These are phyloP conservation scores for Debaryomyces robertsiae DNA, from an alignment of 1,139 yeast species.

Conservation along the genomic window DNA sequence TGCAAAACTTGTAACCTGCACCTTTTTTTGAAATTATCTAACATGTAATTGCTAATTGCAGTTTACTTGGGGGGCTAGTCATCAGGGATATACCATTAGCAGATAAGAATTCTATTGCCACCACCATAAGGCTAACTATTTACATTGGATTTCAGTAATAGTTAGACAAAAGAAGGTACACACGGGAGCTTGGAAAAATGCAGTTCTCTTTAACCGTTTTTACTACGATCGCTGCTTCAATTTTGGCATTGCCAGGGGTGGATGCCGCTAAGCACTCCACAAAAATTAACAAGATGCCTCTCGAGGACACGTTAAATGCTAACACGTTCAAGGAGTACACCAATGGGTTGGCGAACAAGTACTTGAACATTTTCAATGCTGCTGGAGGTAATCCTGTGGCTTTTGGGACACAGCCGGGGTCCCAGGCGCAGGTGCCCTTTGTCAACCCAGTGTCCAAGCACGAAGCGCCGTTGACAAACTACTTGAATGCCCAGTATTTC, in stretches of 20 bases:
- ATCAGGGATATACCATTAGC: constrained; percentile 2
- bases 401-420: constrained; percentile 33
- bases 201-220: constrained; percentile 36
- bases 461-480: constrained; percentile 85
- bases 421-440: constrained; percentile 51
- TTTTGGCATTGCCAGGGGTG: constrained; percentile 45
- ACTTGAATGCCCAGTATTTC: constrained; percentile 91
- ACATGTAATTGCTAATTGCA: too few species aligned
- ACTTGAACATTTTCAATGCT: constrained; percentile 56
- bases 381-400: constrained; percentile 29
- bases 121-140: background rate
- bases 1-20: background rate
- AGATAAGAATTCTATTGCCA: constrained; percentile 5
- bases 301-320: constrained; percentile 63
- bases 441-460: constrained; percentile 36
- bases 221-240: constrained; percentile 55
- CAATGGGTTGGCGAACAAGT: constrained; percentile 71
- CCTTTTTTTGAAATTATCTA: too few species aligned
- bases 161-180: background rate
- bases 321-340: constrained; percentile 65
- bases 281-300: constrained; percentile 63
- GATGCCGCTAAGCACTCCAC: constrained; percentile 68
- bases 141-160: background rate
- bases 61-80: constrained; percentile 2
- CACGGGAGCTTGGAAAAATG: constrained; percentile 22